These are phyloP conservation scores for Gracilaria domingensis DNA, from an alignment of 23 red algal genomes.

Conservation along the genomic window DNA sequence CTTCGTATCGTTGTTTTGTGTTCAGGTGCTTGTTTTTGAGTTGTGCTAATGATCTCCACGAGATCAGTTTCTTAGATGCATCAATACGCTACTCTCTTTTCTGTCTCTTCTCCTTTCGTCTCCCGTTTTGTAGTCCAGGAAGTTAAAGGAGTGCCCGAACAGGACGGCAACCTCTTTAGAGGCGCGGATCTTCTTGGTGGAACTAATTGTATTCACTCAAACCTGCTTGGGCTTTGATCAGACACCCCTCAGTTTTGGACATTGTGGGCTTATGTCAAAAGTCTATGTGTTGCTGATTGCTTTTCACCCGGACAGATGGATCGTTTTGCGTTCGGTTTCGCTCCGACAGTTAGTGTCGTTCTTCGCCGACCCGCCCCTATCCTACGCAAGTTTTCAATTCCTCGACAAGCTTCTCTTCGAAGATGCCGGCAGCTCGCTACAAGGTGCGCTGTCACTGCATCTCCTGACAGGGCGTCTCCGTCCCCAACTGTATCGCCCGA, in stretches of 20 bases:
- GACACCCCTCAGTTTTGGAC: background rate
- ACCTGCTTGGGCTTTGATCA: no score
- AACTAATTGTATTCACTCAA: background rate
- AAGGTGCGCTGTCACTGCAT: conserved; percentile 3
- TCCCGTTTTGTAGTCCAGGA: no score
- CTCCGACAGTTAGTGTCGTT: conserved; percentile 11
- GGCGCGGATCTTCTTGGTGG: background rate
- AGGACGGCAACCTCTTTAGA: no score
- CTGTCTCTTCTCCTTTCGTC: no score
- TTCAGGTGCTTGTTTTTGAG: no score
- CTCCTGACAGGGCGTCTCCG: conserved; percentile 8
- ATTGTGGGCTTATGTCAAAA: background rate
- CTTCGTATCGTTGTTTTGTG: no score
- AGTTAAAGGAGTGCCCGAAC: no score
- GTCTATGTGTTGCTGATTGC: background rate
- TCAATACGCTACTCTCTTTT: no score
- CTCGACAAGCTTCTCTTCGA: background rate
- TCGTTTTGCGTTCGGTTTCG: conserved; percentile 22
- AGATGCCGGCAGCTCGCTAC: background rate
- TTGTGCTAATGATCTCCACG: no score
- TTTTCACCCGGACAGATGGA: background rate
- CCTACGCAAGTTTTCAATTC: background rate
- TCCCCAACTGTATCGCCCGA: background rate
- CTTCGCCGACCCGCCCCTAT: conserved; percentile 22
- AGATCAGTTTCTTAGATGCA: no score